phyloP scores from a whole-genome alignment of 2,329 filamentous ascomycete species.

The Aspergillus clavatus region DNA sequence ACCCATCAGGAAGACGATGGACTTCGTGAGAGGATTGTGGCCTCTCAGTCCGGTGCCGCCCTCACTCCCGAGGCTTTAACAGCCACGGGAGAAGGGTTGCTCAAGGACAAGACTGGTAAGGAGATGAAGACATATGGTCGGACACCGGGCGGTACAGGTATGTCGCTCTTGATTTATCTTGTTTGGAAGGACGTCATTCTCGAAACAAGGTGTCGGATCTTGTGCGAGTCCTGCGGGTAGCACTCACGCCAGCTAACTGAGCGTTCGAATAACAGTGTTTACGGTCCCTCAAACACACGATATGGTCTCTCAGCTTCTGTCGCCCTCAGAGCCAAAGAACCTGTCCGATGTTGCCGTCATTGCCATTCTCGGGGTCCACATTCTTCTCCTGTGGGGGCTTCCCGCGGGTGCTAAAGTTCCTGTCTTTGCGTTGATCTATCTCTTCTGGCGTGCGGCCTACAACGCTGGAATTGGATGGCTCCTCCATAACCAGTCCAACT shows the following conservation, averaged over 20 bases:
- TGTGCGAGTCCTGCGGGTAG: background rate
- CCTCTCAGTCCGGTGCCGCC: slow-evolving; percentile 39
- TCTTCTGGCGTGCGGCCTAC: slow-evolving; percentile 90
- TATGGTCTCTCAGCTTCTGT: slow-evolving; percentile 96
- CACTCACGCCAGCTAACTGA: slow-evolving; percentile 15
- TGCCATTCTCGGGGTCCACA: slow-evolving; percentile 68
- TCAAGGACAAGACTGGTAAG: slow-evolving; percentile 46
- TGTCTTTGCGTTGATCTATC: slow-evolving; percentile 74
- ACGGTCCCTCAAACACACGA: slow-evolving; percentile 94
- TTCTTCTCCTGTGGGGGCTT: slow-evolving; percentile 67
- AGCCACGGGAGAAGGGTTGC: slow-evolving; percentile 34
- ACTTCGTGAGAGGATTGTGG: slow-evolving; percentile 46
- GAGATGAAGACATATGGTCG: slow-evolving; percentile 81
- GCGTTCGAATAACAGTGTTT: slow-evolving; percentile 62
- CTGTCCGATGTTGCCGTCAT: slow-evolving; percentile 79
- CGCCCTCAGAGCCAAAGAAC: slow-evolving; percentile 93
- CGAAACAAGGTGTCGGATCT: too few species aligned
- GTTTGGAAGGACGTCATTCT: too few species aligned
- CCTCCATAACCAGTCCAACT: slow-evolving; percentile 82
- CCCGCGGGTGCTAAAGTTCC: slow-evolving; percentile 66
- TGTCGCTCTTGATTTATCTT: too few species aligned
- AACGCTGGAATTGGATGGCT: slow-evolving; percentile 91
- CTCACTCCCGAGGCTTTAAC: slow-evolving; percentile 44
- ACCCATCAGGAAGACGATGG: slow-evolving; percentile 34
- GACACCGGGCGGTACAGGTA: slow-evolving; percentile 86